Percentiles rank a stretch among this genome's conserved stretches.
phyloP scores from a whole-genome alignment of 106 monocot genomes.

The Dactylorhiza incarnata region DNA sequence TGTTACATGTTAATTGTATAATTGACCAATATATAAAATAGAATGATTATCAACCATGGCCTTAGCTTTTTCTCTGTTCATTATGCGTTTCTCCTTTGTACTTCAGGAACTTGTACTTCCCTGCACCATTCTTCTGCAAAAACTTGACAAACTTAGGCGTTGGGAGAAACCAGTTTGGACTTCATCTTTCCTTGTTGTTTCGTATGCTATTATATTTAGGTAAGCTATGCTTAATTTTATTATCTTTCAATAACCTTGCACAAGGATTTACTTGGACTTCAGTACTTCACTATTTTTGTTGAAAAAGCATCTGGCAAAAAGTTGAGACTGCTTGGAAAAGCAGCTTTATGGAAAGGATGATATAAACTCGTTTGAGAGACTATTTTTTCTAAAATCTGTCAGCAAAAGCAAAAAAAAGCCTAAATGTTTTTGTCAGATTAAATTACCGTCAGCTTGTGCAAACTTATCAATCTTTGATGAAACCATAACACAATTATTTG shows the following conservation, averaged over 20 bases:
- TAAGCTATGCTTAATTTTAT: conserved; percentile 17
- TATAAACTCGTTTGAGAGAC: too few species aligned
- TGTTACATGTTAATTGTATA: neutral
- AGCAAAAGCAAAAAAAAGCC: too few species aligned
- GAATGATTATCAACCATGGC: neutral
- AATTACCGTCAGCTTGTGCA: too few species aligned
- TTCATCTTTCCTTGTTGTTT: conserved; percentile 53
- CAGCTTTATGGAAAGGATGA: too few species aligned
- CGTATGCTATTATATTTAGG: conserved; percentile 75
- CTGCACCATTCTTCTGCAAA: conserved; percentile 36
- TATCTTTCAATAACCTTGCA: neutral
- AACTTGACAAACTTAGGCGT: conserved; percentile 64
- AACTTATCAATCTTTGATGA: neutral
- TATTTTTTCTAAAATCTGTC: too few species aligned
- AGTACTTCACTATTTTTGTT: too few species aligned
- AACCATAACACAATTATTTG: neutral
- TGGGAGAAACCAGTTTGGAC: conserved; percentile 84
- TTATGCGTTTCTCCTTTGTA: conserved; percentile 3
- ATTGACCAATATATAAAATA: neutral
- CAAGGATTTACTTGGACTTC: too few species aligned
- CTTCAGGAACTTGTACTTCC: conserved; percentile 93
- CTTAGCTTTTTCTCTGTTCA: neutral
- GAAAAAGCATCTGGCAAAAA: too few species aligned
- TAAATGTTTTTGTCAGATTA: too few species aligned
- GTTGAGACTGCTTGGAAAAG: too few species aligned